Percentiles rank a stretch among this genome's conserved stretches.
Evolutionary conservation across 2,329 filamentous ascomycete genomes (phyloP).

Genomic region (Colletotrichum zoysiae): DNA sequence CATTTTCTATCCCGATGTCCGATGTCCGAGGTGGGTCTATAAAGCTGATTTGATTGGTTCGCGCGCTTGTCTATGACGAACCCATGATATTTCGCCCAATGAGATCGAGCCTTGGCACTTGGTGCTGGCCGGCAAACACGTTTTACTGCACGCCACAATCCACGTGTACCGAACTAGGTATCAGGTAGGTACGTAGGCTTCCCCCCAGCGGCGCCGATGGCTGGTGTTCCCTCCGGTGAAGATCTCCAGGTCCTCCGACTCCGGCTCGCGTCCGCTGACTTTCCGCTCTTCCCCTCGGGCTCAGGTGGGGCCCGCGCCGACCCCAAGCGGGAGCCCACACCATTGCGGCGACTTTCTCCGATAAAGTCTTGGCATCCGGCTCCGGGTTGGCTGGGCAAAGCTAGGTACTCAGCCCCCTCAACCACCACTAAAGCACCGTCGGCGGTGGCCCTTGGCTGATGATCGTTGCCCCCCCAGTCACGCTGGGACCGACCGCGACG

Average conservation of each 20-base stretch:
- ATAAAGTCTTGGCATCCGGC: not conserved
- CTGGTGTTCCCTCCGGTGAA: not conserved
- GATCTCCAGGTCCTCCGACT: conserved; percentile 16
- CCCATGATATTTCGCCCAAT: conserved; percentile 21
- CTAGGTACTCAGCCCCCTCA: too few species aligned
- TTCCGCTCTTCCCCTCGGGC: conserved; percentile 30
- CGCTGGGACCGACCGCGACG: not conserved
- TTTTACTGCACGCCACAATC: too few species aligned
- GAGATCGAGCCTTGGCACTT: not conserved
- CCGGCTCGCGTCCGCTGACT: conserved; percentile 4
- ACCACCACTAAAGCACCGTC: not conserved
- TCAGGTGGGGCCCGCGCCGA: conserved; percentile 20
- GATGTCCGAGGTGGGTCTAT: conserved; percentile 40
- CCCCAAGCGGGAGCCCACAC: conserved; percentile 5
- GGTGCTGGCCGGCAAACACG: not conserved
- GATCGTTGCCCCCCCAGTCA: not conserved
- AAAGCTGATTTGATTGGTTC: conserved; percentile 1
- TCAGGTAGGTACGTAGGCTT: not conserved
- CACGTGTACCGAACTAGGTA: conserved; percentile 9
- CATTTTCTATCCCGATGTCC: conserved; percentile 46
- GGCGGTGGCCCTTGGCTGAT: not conserved
- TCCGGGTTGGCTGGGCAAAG: conserved; percentile 23
- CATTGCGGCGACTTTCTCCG: conserved; percentile 6
- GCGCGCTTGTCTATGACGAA: conserved; percentile 19
- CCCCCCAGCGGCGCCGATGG: not conserved